Base-by-base conservation (phyloP, 768 basidiomycete species). In the Tricholoma matsutake region DNA sequence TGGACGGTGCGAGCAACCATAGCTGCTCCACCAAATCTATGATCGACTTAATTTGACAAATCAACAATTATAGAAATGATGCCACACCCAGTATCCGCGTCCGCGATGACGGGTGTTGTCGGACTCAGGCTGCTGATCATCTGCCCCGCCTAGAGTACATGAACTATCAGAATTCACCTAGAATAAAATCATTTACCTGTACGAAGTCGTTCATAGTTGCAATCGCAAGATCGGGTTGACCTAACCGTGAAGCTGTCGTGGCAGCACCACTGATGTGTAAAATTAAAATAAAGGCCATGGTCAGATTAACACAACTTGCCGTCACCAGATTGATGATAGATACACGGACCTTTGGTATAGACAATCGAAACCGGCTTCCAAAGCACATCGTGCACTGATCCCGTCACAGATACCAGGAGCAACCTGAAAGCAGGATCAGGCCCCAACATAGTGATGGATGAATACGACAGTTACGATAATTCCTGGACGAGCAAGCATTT, bases 321-420 rank as follows among this genome's bases (percentile, higher is more conserved):
- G 14, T 29, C 6, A 51, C 22, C 22, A 49, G 10, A 3, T 18
- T 20, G 28, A 4, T 16, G 53, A 28, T 22, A 53, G 43, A 22
- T 3, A 39, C 25, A 35, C 14, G 18, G 37, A 86, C 85, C 86
- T 90, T 74, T 91, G 90, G 70, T 92, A 92, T 60, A 91, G 63
- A 64, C 89, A 91, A 22, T 81, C 78, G 65, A 92, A 92, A 18
- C 90, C 90, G 37, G 89, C 88, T 74, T 92, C 90, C 6, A 92
- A 73, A 7, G 91, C 91, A 63, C 89, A 89, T 31, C 91, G 81
- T 10, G 89, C 89, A 66, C 87, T 89, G 68, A 92, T 91, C 54
- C 88, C 89, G 59, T 91, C 89, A 59, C 89, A 89, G 45, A 91
- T 86, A 45, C 89, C 89, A n/a, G 88, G 89, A 2, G 88, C 89